phyloP scores from a whole-genome alignment of 768 basidiomycete genomes.

The Phaeotremella skinneri region DNA sequence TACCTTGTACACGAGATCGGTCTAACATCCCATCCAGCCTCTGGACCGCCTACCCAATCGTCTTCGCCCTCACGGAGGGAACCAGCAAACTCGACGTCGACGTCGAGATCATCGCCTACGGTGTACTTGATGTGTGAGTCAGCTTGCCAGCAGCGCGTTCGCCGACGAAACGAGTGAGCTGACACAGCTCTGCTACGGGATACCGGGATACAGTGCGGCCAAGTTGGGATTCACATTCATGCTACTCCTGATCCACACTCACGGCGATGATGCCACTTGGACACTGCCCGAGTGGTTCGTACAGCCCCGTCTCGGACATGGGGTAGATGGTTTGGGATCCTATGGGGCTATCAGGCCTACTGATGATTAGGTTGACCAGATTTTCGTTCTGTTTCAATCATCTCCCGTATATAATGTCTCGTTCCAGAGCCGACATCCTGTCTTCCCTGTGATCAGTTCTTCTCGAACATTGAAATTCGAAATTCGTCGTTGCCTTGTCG shows the following conservation, averaged over 20 bases:
- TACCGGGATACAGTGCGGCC: constrained; percentile 22
- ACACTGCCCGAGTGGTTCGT: constrained; percentile 42
- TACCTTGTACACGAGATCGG: constrained; percentile 9
- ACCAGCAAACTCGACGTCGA: constrained; percentile 45
- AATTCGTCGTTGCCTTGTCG: too few relatives aligned
- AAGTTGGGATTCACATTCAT: constrained; percentile 44
- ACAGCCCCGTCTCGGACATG: constrained; percentile 23
- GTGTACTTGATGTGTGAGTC: constrained; percentile 48
- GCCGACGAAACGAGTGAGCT: background rate
- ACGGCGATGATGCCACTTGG: constrained; percentile 38
- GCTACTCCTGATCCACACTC: constrained; percentile 39
- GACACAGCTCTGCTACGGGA: background rate
- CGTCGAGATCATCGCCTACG: constrained; percentile 50
- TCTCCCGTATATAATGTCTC: too few relatives aligned
- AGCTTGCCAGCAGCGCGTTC: background rate
- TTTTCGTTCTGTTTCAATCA: too few relatives aligned
- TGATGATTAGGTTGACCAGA: background rate
- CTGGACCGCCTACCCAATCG: constrained; percentile 50
- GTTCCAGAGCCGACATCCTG: too few relatives aligned
- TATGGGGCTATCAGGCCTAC: constrained; percentile 38
- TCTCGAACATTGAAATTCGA: too few relatives aligned
- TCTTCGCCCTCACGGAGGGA: constrained; percentile 48
- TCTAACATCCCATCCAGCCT: constrained; percentile 23
- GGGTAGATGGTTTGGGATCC: constrained; percentile 30
- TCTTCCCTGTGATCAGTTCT: too few relatives aligned